These are phyloP conservation scores for Gracilaria domingensis DNA, from an alignment of 23 red algal species.

Conservation along the genomic window DNA sequence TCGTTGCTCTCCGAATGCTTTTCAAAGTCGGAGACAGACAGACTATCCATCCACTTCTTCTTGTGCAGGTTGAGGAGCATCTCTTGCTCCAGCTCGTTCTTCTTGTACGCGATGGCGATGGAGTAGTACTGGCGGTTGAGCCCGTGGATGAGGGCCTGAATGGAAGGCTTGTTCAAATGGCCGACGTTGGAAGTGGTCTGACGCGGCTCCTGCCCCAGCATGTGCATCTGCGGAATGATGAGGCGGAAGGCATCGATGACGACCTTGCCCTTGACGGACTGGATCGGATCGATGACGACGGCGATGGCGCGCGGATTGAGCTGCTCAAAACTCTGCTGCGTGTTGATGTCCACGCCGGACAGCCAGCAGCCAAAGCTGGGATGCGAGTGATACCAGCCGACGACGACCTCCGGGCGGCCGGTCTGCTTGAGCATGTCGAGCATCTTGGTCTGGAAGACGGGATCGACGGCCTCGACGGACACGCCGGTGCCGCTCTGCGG, in stretches of 20 bases:
- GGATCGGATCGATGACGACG: slow-evolving; percentile 98
- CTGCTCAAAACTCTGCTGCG: slow-evolving; percentile 97
- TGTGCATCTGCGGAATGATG: slow-evolving; percentile 92
- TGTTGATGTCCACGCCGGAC: slow-evolving; percentile 98
- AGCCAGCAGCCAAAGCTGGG: slow-evolving; percentile 99
- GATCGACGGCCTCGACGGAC: slow-evolving; percentile 97
- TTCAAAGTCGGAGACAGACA: slow-evolving; percentile 79
- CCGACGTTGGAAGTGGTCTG: slow-evolving; percentile 98
- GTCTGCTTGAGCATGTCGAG: slow-evolving; percentile 99
- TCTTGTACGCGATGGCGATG: slow-evolving; percentile 94
- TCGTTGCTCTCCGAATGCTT: slow-evolving; percentile 72
- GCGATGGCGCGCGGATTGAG: slow-evolving; percentile 97
- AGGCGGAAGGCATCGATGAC: slow-evolving; percentile 97
- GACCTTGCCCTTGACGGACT: slow-evolving; percentile 98
- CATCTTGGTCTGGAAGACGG: slow-evolving; percentile 98
- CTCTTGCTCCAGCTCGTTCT: slow-evolving; percentile 97
- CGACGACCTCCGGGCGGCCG: slow-evolving; percentile 96
- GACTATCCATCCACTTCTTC: slow-evolving; percentile 92
- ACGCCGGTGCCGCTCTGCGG: slow-evolving; percentile 98
- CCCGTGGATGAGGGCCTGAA: slow-evolving; percentile 98
- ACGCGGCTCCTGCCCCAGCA: slow-evolving; percentile 94
- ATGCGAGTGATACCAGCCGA: slow-evolving; percentile 99
- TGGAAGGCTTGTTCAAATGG: slow-evolving; percentile 97
- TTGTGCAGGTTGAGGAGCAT: slow-evolving; percentile 99
- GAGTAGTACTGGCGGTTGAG: slow-evolving; percentile 99